Percentiles rank a stretch among this genome's conserved stretches.
These are phyloP conservation scores for Cucurbita argyrosperma DNA, from an alignment of 306 rosid species.

Conservation along the genomic window DNA sequence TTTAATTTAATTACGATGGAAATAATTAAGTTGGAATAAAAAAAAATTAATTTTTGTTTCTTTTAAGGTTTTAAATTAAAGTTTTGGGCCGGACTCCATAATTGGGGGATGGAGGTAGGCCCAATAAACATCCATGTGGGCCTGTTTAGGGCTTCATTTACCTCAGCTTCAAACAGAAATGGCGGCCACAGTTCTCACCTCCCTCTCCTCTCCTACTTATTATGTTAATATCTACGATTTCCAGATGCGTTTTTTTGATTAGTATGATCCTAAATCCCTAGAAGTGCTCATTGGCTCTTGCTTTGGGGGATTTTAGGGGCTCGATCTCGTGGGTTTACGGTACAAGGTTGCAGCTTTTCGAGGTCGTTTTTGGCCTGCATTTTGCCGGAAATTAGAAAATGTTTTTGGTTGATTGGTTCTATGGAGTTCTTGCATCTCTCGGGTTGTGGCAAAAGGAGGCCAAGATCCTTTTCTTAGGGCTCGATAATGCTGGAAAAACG, in stretches of 20 bases:
- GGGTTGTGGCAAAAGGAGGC: slow-evolving; percentile 93
- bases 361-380: neutral
- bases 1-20: too few species aligned
- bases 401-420: slow-evolving; percentile 79
- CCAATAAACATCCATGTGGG: neutral
- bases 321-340: slow-evolving; percentile 12
- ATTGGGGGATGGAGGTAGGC: neutral
- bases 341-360: slow-evolving; percentile 9
- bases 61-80: too few species aligned
- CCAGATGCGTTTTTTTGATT: neutral
- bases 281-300: slow-evolving; percentile 3
- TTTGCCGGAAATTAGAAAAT: slow-evolving; percentile 9
- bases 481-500: slow-evolving; percentile 82
- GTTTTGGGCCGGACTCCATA: too few species aligned
- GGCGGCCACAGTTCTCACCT: neutral
- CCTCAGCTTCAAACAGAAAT: neutral
- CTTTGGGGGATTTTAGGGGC: slow-evolving; percentile 17
- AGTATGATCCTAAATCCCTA: neutral
- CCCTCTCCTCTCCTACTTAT: slow-evolving; percentile 1
- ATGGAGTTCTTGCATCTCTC: slow-evolving; percentile 76
- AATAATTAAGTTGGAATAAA: too few species aligned
- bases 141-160: neutral
- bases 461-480: slow-evolving; percentile 82
- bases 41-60: too few species aligned
- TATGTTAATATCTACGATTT: neutral